A percentile compares a stretch with the other conserved stretches of the same genome.
Conservation (phyloP, 2,329 filamentous ascomycete genomes). For the Diaporthe capsici region DNA sequence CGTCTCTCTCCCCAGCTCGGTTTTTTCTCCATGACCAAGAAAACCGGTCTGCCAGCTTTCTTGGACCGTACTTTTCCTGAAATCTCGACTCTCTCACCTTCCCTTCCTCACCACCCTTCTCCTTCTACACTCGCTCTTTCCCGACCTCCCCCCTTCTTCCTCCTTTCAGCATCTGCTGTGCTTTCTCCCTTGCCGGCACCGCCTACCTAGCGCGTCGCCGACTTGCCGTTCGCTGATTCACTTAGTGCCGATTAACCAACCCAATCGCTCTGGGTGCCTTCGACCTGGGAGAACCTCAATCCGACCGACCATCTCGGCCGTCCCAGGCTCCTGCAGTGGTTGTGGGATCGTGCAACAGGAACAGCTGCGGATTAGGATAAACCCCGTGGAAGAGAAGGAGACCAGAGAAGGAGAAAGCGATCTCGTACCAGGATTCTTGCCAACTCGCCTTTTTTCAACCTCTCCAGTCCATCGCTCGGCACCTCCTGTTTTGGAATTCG, state of each 20-base stretch:
- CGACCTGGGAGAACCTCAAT: slow-evolving; percentile 1
- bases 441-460: background rate
- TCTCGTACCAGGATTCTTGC: background rate
- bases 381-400: background rate
- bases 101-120: slow-evolving; percentile 32
- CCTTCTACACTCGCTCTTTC: slow-evolving; percentile 42
- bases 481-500: slow-evolving; percentile 29
- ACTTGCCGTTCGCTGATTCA: slow-evolving; percentile 41
- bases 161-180: slow-evolving; percentile 42
- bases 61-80: slow-evolving; percentile 30
- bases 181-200: slow-evolving; percentile 40
- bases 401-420: background rate
- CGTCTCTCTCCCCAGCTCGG: slow-evolving; percentile 14
- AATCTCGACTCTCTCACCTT: slow-evolving; percentile 33
- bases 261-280: slow-evolving; percentile 11
- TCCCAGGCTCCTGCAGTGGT: background rate
- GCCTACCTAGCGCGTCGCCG: slow-evolving; percentile 38
- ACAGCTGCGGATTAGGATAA: slow-evolving; percentile 7
- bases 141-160: slow-evolving; percentile 46
- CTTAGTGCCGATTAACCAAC: background rate
- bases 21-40: slow-evolving; percentile 34
- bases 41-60: slow-evolving; percentile 39
- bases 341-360: slow-evolving; percentile 10
- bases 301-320: background rate
- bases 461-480: slow-evolving; percentile 6